Evolutionary conservation across 805 yeast genomes (phyloP), one percentile per base, ranked within the genome.

Genomic region (Hanseniaspora nectarophila): DNA sequence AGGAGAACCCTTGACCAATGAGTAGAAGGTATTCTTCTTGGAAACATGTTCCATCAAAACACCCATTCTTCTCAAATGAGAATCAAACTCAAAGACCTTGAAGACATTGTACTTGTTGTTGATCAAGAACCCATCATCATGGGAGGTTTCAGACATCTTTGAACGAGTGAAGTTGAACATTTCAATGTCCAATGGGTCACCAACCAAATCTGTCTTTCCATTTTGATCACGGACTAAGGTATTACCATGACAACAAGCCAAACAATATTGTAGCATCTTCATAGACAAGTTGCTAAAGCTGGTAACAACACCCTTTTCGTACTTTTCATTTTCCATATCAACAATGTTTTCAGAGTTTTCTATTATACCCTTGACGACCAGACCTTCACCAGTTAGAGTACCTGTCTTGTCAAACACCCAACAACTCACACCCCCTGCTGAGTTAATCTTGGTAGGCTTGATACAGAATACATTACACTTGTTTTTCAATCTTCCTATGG

Each of bases 391-490:
- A 0, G 99, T 92, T 56, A 92, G 70, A 0, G 99, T 92, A 2
- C 99, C 99, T 0, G 99, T 92, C 63, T 92, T 92, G 69, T 92
- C 99, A 66, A 92, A 92, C 61, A 95, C 88, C 62, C 87, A 72
- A 3, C 85, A 78, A 62, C 90, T 97, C 24, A 92, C 63, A 59
- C 92, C 88, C 9, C 98, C 98, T 33, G 95, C 96, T n/a, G 92
- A 81, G 62, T 92, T 92, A 44, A 94, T 92, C 55, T 95, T 75
- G 1, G 92, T 85, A 2, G 99, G 98, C 1, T 96, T 80, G 53
- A 90, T 90, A 65, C 98, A 92, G 60, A 81, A 92, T 1, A 94
- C 81, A 21, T 42, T 42, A 38, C 76, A 70, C 55, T 76, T 75
- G 55, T 73, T 68, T 56, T 86, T 80, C 56, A 92, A 70, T 56